Percentiles rank a stretch among this genome's conserved stretches.
phyloP scores from a whole-genome alignment of 768 basidiomycete genomes.

The Rhodosporidiobolus odoratus region DNA sequence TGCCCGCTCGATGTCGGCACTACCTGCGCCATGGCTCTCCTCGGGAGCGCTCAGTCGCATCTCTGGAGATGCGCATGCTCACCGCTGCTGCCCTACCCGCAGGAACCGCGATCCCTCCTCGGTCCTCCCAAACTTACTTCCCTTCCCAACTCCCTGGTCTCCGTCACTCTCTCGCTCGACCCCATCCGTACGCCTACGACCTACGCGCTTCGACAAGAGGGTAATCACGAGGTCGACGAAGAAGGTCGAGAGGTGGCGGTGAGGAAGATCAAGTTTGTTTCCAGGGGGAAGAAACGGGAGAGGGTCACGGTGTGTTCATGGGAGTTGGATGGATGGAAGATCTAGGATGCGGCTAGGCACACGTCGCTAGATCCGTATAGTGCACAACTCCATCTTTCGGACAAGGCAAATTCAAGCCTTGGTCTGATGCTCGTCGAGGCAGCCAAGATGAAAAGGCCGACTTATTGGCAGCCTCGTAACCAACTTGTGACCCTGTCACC shows the following conservation, averaged over 20 bases:
- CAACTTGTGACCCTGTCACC: too few species aligned
- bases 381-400: too few species aligned
- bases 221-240: slow-evolving; percentile 13
- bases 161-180: slow-evolving; percentile 21
- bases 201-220: slow-evolving; percentile 6
- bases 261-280: slow-evolving; percentile 32
- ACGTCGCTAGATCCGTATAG: too few species aligned
- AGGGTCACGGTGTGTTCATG: slow-evolving; percentile 33
- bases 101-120: slow-evolving; percentile 20
- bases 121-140: background rate
- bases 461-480: too few species aligned
- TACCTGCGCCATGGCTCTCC: too few species aligned
- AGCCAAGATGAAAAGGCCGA: too few species aligned
- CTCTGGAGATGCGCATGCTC: background rate
- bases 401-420: too few species aligned
- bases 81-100: background rate
- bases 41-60: background rate
- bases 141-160: slow-evolving; percentile 1
- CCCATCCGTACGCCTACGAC: slow-evolving; percentile 27
- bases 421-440: too few species aligned
- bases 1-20: too few species aligned
- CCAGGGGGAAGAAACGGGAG: slow-evolving; percentile 20
- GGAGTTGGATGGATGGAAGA: slow-evolving; percentile 35
- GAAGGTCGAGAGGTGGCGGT: slow-evolving; percentile 12
- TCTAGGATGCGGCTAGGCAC: slow-evolving; percentile 6